Evolutionary conservation across 139 green algal genomes (phyloP).

Genomic region (Coelastrella sp.): DNA sequence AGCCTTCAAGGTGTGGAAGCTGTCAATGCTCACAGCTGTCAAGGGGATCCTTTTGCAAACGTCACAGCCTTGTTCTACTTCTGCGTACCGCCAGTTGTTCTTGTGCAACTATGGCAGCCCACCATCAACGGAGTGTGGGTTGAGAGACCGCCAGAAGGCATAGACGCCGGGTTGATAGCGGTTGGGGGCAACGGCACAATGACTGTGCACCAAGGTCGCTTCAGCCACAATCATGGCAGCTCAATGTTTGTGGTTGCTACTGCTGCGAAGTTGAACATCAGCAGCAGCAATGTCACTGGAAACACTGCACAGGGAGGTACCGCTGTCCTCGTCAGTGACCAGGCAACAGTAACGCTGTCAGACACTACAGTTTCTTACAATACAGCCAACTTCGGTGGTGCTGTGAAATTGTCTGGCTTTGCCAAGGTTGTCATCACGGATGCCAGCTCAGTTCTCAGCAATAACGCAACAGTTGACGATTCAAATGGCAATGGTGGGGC

Average conservation of each 20-base stretch:
- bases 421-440: background rate
- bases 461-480: background rate
- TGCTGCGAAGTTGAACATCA: background rate
- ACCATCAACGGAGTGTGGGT: background rate
- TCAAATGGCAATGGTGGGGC: background rate
- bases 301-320: background rate
- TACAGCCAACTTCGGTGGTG: background rate
- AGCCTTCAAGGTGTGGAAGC: background rate
- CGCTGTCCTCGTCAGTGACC: background rate
- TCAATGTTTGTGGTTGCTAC: background rate
- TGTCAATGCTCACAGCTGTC: background rate
- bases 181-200: background rate
- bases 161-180: background rate
- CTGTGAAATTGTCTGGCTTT: background rate
- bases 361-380: background rate
- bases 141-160: background rate
- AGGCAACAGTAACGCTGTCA: background rate
- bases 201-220: background rate
- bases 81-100: background rate
- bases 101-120: background rate
- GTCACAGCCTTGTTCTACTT: constrained; percentile 12
- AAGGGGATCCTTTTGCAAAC: background rate
- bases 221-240: background rate
- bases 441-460: background rate
- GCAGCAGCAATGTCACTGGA: background rate